These are phyloP conservation scores for Meyerozyma sp. DNA, from an alignment of 1,139 yeast genomes.

Conservation along the genomic window DNA sequence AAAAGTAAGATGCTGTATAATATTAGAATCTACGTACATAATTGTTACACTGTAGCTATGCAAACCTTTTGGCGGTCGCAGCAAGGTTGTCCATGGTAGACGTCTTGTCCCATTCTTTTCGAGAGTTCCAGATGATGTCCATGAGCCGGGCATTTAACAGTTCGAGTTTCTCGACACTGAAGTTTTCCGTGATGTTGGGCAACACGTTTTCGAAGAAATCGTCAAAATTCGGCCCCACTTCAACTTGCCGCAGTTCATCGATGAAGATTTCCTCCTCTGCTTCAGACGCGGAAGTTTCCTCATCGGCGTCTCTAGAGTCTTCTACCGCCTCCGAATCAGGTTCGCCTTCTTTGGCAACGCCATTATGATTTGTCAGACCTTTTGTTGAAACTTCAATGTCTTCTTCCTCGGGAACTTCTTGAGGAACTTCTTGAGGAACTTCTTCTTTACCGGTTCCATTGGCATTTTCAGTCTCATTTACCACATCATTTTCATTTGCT, in stretches of 20 bases:
- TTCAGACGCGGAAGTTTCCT: constrained; percentile 15
- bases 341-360: background rate
- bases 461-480: constrained; percentile 13
- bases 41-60: background rate
- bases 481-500: constrained; percentile 23
- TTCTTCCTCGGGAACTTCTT: background rate
- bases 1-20: background rate
- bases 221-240: constrained; percentile 27
- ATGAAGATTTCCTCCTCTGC: constrained; percentile 16
- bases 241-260: constrained; percentile 12
- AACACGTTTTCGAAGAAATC: constrained; percentile 24
- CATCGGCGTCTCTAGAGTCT: constrained; percentile 2
- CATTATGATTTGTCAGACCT: background rate
- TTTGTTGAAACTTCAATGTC: background rate
- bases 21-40: background rate
- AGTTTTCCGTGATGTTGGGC: constrained; percentile 38
- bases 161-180: constrained; percentile 69
- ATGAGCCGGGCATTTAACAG: constrained; percentile 65
- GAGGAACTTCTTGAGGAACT: background rate
- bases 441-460: constrained; percentile 13
- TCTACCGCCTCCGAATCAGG: background rate
- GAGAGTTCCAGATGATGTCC: constrained; percentile 70
- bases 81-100: constrained; percentile 25
- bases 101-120: constrained; percentile 64
- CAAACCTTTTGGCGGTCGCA: constrained; percentile 9